These are phyloP conservation scores for Hymenoscyphus fructigenus DNA, from an alignment of 2,329 filamentous ascomycete genomes.

Conservation along the genomic window DNA sequence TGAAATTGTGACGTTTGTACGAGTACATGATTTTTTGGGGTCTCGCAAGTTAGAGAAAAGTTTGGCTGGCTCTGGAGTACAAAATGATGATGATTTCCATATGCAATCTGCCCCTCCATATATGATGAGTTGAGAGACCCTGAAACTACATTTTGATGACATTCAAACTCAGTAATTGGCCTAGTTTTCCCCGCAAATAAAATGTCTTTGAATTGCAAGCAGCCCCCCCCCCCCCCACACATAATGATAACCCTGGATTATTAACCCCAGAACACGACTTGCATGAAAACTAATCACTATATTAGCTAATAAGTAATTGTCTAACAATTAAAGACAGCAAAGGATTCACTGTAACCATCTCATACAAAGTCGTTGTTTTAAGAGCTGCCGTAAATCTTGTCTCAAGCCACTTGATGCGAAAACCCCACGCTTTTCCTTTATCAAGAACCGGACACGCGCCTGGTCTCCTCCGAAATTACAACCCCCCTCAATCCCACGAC, in stretches of 20 bases:
- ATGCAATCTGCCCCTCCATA: background rate
- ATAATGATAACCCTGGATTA: background rate
- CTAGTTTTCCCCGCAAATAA: background rate
- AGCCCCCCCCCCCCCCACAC: background rate
- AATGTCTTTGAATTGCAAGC: background rate
- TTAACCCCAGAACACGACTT: background rate
- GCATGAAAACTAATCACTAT: background rate
- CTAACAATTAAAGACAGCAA: background rate
- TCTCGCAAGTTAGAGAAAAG: conserved; percentile 2
- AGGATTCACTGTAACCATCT: background rate
- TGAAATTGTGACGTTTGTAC: conserved; percentile 4
- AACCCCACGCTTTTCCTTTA: background rate
- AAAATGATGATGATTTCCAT: conserved; percentile 4
- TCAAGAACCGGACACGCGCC: background rate
- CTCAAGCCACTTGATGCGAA: background rate
- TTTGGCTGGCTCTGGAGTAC: conserved; percentile 3
- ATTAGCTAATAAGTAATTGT: background rate
- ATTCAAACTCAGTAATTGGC: background rate
- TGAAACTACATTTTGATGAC: background rate
- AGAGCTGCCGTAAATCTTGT: background rate
- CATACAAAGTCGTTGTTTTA: background rate
- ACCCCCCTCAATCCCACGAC: background rate
- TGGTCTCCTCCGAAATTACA: background rate
- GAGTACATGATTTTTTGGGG: background rate
- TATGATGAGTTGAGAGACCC: background rate